Evolutionary conservation across 2,329 filamentous ascomycete genomes (phyloP).

Genomic region (Fusarium vanettenii): DNA sequence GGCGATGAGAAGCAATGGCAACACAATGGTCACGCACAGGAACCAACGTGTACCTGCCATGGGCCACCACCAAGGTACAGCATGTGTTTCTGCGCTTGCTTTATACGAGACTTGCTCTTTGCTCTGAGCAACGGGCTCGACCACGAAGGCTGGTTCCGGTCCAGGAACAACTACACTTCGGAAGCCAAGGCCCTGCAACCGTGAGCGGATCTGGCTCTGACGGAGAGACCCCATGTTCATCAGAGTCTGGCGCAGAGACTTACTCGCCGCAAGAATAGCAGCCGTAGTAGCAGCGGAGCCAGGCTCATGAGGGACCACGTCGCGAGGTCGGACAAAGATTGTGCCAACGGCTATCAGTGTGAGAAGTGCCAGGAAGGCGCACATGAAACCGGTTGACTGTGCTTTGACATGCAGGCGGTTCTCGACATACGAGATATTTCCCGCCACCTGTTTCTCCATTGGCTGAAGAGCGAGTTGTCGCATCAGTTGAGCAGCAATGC

Average conservation of each 20-base stretch:
- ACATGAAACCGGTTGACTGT: conserved; percentile 29
- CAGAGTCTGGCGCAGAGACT: conserved; percentile 12
- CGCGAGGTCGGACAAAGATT: conserved; percentile 25
- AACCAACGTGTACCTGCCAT: conserved; percentile 37
- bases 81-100: background rate
- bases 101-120: conserved; percentile 7
- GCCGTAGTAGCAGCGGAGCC: conserved; percentile 22
- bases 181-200: conserved; percentile 18
- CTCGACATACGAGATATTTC: conserved; percentile 20
- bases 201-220: conserved; percentile 21
- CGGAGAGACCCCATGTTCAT: conserved; percentile 17
- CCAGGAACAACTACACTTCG: conserved; percentile 9
- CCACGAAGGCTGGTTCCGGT: conserved; percentile 9
- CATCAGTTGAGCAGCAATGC: conserved; percentile 27
- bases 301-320: conserved; percentile 24
- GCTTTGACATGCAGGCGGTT: conserved; percentile 26
- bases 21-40: conserved; percentile 35
- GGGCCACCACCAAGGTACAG: conserved; percentile 37
- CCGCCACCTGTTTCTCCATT: conserved; percentile 10
- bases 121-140: conserved; percentile 19
- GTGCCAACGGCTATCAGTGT: conserved; percentile 19
- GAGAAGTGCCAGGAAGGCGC: conserved; percentile 18
- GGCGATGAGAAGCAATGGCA: conserved; percentile 38
- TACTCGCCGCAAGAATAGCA: conserved; percentile 26
- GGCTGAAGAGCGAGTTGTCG: conserved; percentile 22